A percentile compares a stretch with the other conserved stretches of the same genome.
These are phyloP conservation scores for Cyclanthera cordifolia DNA, from an alignment of 306 rosid genomes.

Conservation along the genomic window DNA sequence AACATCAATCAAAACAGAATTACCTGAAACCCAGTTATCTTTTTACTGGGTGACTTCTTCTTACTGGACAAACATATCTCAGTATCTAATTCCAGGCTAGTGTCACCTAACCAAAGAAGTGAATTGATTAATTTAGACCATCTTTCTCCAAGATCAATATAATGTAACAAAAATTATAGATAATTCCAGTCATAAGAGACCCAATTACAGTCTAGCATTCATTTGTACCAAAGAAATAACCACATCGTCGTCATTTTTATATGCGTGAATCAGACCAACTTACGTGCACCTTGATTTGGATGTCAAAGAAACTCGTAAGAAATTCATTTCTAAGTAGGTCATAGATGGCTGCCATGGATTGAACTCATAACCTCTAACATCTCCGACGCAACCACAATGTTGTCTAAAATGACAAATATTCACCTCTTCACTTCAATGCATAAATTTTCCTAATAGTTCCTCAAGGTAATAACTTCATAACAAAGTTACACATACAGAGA, in stretches of 20 bases:
- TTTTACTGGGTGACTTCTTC: slow-evolving; percentile 67
- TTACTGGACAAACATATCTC: slow-evolving; percentile 48
- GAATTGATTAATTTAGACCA: neutral
- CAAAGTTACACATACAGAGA: too few relatives aligned
- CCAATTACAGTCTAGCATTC: neutral
- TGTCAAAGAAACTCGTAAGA: too few relatives aligned
- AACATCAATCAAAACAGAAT: neutral
- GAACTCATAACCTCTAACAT: too few relatives aligned
- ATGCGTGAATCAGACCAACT: too few relatives aligned
- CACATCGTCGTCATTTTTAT: too few relatives aligned
- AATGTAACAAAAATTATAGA: neutral
- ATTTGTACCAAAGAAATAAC: neutral
- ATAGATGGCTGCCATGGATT: too few relatives aligned
- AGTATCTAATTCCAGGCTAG: slow-evolving; percentile 51
- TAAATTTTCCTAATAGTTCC: neutral
- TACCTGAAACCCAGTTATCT: slow-evolving; percentile 73
- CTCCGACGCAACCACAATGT: too few relatives aligned
- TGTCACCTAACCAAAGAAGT: slow-evolving; percentile 39
- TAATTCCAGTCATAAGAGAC: neutral
- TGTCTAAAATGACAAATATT: neutral
- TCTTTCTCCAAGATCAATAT: neutral
- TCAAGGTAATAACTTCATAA: neutral
- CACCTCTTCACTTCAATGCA: neutral
- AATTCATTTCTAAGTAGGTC: too few relatives aligned
- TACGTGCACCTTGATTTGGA: too few relatives aligned